Conservation (phyloP, 2,329 filamentous ascomycete genomes). For the Penicillium sp. region DNA sequence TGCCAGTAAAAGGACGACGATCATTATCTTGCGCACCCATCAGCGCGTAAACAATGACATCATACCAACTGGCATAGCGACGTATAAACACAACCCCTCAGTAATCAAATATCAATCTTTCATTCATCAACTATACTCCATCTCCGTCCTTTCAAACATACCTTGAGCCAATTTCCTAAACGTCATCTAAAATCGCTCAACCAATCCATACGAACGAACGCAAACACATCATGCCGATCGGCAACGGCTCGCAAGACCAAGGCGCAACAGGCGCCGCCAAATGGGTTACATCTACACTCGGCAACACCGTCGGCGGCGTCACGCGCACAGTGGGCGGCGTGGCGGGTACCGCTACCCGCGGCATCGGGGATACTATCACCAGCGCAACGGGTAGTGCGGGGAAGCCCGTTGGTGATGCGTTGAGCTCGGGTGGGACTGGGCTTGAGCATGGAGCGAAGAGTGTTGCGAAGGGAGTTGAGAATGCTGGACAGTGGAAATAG, state of each 20-base stretch:
- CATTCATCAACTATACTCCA: too few relatives aligned
- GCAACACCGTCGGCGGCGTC: constrained; percentile 53
- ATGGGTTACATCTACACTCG: constrained; percentile 53
- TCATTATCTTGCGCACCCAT: constrained; percentile 3
- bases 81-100: background rate
- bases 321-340: constrained; percentile 52
- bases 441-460: constrained; percentile 50
- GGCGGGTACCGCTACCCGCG: constrained; percentile 54
- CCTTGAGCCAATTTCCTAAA: too few relatives aligned
- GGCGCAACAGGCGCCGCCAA: constrained; percentile 51
- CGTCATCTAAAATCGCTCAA: background rate
- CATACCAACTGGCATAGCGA: constrained; percentile 1
- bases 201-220: background rate
- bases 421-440: constrained; percentile 52
- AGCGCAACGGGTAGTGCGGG: constrained; percentile 53
- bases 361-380: constrained; percentile 54
- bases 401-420: constrained; percentile 53
- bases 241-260: constrained; percentile 25
- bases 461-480: constrained; percentile 53
- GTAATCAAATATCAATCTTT: too few relatives aligned
- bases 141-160: too few relatives aligned
- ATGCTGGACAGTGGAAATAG: constrained; percentile 53
- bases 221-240: constrained; percentile 11
- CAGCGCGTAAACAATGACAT: constrained; percentile 16
- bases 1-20: background rate